Conservation (phyloP, 495 filamentous ascomycete genomes). For the Penicillium alfredii region DNA sequence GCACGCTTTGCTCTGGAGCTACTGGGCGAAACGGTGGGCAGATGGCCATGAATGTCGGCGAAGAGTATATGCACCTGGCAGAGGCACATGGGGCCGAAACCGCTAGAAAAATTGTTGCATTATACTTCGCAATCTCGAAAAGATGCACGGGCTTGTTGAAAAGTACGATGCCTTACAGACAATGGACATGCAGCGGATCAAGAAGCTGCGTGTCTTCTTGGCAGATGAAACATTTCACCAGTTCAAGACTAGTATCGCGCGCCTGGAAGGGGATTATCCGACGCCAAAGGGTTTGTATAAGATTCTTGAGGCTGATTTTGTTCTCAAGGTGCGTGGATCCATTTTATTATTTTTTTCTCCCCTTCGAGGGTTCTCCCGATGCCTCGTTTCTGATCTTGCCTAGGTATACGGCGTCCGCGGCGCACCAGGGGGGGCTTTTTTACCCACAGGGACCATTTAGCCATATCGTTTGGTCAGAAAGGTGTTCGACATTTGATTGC, state of each 20-base stretch:
- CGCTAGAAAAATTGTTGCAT: conserved; percentile 25
- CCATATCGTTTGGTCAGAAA: conserved; percentile 74
- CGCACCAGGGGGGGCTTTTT: conserved; percentile 40
- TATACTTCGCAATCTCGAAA: conserved; percentile 24
- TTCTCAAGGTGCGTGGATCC: conserved; percentile 13
- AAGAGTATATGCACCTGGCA: conserved; percentile 26
- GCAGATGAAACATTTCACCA: conserved; percentile 16
- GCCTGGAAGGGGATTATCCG: conserved; percentile 24
- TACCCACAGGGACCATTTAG: conserved; percentile 54
- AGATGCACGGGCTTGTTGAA: conserved; percentile 23
- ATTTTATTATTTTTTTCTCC: background rate
- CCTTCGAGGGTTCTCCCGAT: no score
- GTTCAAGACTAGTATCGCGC: conserved; percentile 21
- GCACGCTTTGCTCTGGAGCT: conserved; percentile 75
- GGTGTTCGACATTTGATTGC: conserved; percentile 54
- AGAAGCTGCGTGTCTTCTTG: conserved; percentile 29
- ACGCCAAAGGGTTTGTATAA: conserved; percentile 24
- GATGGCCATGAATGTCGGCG: conserved; percentile 30
- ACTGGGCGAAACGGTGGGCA: conserved; percentile 55
- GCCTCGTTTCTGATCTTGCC: background rate
- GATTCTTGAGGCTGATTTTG: conserved; percentile 17
- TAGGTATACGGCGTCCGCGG: conserved; percentile 36
- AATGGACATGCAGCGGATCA: conserved; percentile 22
- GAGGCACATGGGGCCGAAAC: conserved; percentile 16
- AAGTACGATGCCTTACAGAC: conserved; percentile 21